phyloP scores from a whole-genome alignment of 768 basidiomycete genomes.

The Boletus reticulatus region DNA sequence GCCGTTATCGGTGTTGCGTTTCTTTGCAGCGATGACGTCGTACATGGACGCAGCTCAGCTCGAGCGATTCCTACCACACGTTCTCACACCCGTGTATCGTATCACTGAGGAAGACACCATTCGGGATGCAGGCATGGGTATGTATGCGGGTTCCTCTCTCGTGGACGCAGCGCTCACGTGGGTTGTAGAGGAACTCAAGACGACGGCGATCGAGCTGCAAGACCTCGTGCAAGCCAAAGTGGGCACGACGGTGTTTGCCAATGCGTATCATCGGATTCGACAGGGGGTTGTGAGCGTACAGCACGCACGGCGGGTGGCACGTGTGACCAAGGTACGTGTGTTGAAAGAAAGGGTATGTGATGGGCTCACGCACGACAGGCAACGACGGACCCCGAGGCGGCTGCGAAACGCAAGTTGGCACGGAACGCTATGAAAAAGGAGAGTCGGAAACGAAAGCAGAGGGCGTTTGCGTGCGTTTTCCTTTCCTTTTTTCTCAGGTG shows the following conservation, averaged over 20 bases:
- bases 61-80: conserved; percentile 75
- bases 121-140: conserved; percentile 76
- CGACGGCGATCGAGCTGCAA: conserved; percentile 76
- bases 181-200: conserved; percentile 74
- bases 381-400: conserved; percentile 69
- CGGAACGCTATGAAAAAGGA: conserved; percentile 79
- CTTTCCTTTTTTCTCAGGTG: not conserved
- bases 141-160: conserved; percentile 19
- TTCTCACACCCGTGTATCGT: conserved; percentile 84
- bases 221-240: conserved; percentile 87
- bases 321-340: conserved; percentile 45
- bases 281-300: conserved; percentile 65
- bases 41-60: conserved; percentile 58
- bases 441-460: conserved; percentile 75
- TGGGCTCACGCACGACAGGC: conserved; percentile 34
- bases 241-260: conserved; percentile 81
- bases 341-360: no score
- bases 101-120: conserved; percentile 86
- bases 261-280: conserved; percentile 76
- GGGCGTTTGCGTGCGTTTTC: conserved; percentile 53
- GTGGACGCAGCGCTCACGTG: not conserved
- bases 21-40: conserved; percentile 91
- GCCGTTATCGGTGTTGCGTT: conserved; percentile 76
- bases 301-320: conserved; percentile 66
- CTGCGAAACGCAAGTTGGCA: conserved; percentile 72